phyloP scores from a whole-genome alignment of 2,329 filamentous ascomycete genomes.

The Neopestalotiopsis sp. region DNA sequence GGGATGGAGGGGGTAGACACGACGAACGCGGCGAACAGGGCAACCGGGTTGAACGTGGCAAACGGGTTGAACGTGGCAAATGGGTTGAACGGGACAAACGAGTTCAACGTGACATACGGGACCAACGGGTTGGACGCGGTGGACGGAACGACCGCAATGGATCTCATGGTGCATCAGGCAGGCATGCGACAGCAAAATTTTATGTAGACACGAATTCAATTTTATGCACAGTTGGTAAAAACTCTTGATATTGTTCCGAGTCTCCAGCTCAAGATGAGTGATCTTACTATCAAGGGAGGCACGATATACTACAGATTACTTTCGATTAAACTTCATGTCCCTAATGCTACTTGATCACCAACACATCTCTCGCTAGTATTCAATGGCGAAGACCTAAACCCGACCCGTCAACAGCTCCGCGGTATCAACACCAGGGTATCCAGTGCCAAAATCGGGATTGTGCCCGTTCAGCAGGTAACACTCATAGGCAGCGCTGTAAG shows the following conservation, averaged over 20 bases:
- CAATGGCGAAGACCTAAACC: not conserved
- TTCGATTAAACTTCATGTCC: not conserved
- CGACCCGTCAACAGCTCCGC: conserved; percentile 1
- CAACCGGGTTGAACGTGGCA: too few relatives aligned
- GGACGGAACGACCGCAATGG: too few relatives aligned
- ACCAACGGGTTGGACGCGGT: too few relatives aligned
- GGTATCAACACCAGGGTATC: not conserved
- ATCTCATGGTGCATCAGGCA: too few relatives aligned
- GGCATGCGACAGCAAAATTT: not conserved
- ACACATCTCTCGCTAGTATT: too few relatives aligned
- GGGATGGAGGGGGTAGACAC: too few relatives aligned
- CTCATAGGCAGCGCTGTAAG: not conserved
- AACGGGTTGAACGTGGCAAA: too few relatives aligned
- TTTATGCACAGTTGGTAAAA: not conserved
- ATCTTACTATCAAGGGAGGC: not conserved
- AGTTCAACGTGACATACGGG: too few relatives aligned
- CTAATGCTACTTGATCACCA: not conserved
- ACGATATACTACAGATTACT: not conserved
- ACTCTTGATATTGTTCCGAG: not conserved
- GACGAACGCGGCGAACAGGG: too few relatives aligned
- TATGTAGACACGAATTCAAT: not conserved
- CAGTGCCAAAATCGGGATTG: conserved; percentile 1
- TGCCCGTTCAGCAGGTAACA: not conserved
- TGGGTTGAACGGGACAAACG: too few relatives aligned
- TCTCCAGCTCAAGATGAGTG: not conserved